Percentiles rank a stretch among this genome's conserved stretches.
Conservation (phyloP, 805 yeast genomes). For the Jamesozyma jinghongensis region DNA sequence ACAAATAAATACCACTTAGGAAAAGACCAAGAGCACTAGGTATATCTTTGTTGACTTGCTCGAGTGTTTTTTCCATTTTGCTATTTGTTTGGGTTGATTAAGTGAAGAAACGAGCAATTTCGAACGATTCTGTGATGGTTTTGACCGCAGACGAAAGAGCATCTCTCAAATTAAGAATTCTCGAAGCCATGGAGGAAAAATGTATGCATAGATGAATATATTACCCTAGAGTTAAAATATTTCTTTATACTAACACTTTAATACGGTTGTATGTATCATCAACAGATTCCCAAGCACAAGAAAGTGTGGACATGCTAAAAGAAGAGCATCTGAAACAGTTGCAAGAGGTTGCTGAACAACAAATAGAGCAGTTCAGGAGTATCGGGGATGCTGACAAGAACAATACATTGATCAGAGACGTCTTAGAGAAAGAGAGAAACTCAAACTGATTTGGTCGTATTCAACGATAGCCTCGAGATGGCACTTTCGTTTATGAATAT, state of each 20-base stretch:
- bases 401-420: no score
- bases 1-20: no score
- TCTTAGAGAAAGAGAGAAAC: slow-evolving; percentile 1
- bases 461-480: no score
- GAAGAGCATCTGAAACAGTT: slow-evolving; percentile 1
- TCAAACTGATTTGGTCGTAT: no score
- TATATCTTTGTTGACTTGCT: neutral
- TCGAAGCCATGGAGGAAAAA: slow-evolving; percentile 8
- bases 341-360: neutral
- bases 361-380: slow-evolving; percentile 1
- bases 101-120: no score
- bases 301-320: neutral
- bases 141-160: slow-evolving; percentile 9
- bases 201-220: slow-evolving; percentile 9
- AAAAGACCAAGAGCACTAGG: no score
- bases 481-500: no score
- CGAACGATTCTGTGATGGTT: slow-evolving; percentile 4
- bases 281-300: slow-evolving; percentile 1
- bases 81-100: no score
- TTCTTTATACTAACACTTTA: neutral
- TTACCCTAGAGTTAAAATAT: neutral
- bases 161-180: slow-evolving; percentile 8
- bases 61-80: no score
- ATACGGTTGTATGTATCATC: no score
- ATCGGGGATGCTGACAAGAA: no score